These are phyloP conservation scores for Euclidium syriacum DNA, from an alignment of 345 rosid genomes.

Conservation along the genomic window DNA sequence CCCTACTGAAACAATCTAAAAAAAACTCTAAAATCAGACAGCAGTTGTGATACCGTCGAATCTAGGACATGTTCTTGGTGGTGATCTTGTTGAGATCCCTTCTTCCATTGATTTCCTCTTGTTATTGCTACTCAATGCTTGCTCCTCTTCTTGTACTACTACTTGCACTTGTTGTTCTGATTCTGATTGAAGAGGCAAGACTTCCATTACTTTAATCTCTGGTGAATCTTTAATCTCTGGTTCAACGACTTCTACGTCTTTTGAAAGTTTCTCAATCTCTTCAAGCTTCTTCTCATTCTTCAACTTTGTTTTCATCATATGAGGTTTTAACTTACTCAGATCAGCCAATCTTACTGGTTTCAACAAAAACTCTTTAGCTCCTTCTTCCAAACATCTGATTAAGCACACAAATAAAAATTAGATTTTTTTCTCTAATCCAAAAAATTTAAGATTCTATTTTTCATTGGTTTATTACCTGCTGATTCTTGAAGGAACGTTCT, in stretches of 20 bases:
- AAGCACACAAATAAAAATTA: background rate
- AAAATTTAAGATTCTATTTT: background rate
- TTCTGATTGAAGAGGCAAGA: constrained; percentile 16
- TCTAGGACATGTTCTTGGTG: constrained; percentile 23
- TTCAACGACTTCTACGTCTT: background rate
- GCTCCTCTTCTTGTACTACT: constrained; percentile 18
- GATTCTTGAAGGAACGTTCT: constrained; percentile 67
- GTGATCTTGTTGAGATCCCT: constrained; percentile 21
- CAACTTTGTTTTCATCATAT: constrained; percentile 29
- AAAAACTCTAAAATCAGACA: constrained; percentile 23
- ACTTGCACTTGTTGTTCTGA: constrained; percentile 3
- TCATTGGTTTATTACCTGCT: constrained; percentile 25
- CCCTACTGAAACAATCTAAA: constrained; percentile 21
- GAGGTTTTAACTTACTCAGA: constrained; percentile 68
- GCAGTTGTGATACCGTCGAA: constrained; percentile 27
- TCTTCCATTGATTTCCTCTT: constrained; percentile 45
- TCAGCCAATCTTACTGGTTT: constrained; percentile 85
- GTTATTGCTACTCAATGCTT: constrained; percentile 19
- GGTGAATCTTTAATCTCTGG: constrained; percentile 15
- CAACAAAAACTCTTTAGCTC: constrained; percentile 85
- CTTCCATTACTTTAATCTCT: background rate
- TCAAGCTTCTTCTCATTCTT: constrained; percentile 27
- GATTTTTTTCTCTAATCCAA: background rate
- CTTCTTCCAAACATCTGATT: constrained; percentile 74
- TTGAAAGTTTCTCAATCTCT: constrained; percentile 18